Evolutionary conservation across 495 filamentous ascomycete genomes (phyloP), one percentile per base, ranked within the genome.

Genomic region (Trichoderma orchidacearum): DNA sequence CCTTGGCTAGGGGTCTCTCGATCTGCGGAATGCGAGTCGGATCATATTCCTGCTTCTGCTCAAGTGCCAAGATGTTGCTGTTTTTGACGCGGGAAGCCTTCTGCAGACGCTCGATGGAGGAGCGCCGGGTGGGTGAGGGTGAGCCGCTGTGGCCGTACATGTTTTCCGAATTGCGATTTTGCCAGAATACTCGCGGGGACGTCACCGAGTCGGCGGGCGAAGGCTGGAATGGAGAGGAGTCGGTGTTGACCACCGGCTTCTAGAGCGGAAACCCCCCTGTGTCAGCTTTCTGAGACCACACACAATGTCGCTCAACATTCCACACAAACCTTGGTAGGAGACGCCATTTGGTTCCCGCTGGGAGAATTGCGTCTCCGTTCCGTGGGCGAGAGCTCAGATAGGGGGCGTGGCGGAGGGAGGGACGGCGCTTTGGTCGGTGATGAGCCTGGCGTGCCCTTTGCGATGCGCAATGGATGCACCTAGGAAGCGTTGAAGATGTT

Each of bases 31-130:
- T 68, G 53, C 83, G 79, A n/a, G 86, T 73, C 11, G 90, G 90
- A 63, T 95, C 90, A 67, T 95, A 94, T 64, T 95, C 89, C 62
- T 92, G 80, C 64, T 89, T 87, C 60, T 87, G 80, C 68, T 95
- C 89, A 29, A 89, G 86, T 23, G 89, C 87, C 62, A 95, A 87
- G 77, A 96, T 95, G 72, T 81, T 91, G 76, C 90, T 93, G 72
- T 96, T 97, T 72, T 93, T 95, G 53, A 98, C 93, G 36, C 93
- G 85, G 35, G 92, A 95, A 3, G 86, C 90, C 61, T 86, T 85
- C 73, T 96, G 94, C 56, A 98, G 71, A 52, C 90, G 89, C 70
- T 98, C 93, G 56, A 97, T 85, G 11, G 92, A 96, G 5, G 89
- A 85, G 60, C 92, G 85, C 63, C 87, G 85, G 0, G 78, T 75